These are phyloP conservation scores for Collybia mongolica DNA, from an alignment of 768 basidiomycete genomes.

Conservation along the genomic window DNA sequence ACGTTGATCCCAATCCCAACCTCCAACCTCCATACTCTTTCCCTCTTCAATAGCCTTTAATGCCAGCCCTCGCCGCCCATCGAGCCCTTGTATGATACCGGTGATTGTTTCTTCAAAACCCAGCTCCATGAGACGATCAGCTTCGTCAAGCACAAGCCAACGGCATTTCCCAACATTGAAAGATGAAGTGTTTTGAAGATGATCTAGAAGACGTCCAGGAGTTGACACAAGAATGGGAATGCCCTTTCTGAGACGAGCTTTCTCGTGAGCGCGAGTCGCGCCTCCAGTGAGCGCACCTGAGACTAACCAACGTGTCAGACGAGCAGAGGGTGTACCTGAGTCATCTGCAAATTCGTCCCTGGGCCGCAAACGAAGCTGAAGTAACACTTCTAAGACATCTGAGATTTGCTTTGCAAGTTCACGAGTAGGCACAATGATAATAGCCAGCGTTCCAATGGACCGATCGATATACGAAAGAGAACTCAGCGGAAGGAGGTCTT, in stretches of 20 bases:
- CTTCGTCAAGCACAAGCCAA: conserved; percentile 97
- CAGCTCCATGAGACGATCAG: conserved; percentile 95
- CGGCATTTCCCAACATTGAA: conserved; percentile 92
- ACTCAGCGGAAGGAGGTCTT: conserved; percentile 89
- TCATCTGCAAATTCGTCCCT: conserved; percentile 53
- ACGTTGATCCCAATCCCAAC: conserved; percentile 79
- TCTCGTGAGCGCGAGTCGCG: conserved; percentile 93
- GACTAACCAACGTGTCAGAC: conserved; percentile 88
- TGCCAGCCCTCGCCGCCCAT: conserved; percentile 78
- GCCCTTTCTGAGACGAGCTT: conserved; percentile 92
- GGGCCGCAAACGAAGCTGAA: conserved; percentile 71
- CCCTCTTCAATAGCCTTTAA: conserved; percentile 65
- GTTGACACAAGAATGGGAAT: conserved; percentile 94
- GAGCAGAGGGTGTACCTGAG: conserved; percentile 35
- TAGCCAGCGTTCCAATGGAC: conserved; percentile 90
- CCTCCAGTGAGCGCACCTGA: conserved; percentile 93
- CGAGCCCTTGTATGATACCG: conserved; percentile 84
- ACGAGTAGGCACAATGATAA: conserved; percentile 93
- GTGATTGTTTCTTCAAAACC: conserved; percentile 96
- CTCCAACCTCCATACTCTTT: conserved; percentile 70
- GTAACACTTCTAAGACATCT: conserved; percentile 84
- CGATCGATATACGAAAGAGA: conserved; percentile 92
- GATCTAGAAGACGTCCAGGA: conserved; percentile 92
- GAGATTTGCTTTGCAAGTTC: conserved; percentile 97
- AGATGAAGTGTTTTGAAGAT: conserved; percentile 91